A percentile compares a stretch with the other conserved stretches of the same genome.
Conservation (phyloP, 2,329 filamentous ascomycete genomes). For the Fusarium foetens region DNA sequence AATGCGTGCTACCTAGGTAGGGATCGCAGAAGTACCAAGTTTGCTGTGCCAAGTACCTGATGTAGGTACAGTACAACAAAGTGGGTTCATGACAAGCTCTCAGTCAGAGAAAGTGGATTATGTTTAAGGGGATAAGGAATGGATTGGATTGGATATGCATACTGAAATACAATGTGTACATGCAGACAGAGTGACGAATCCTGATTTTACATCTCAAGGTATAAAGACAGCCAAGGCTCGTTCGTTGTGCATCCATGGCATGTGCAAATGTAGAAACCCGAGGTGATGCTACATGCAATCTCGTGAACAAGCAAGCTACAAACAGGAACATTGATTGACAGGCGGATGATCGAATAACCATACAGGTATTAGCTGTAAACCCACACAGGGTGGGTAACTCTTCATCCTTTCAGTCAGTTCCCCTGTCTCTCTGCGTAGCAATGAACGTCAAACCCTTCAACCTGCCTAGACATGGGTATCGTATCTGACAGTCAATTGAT, state of each 20-base stretch:
- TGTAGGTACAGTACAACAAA: slow-evolving; percentile 13
- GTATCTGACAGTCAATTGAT: slow-evolving; percentile 10
- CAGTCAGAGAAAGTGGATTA: slow-evolving; percentile 23
- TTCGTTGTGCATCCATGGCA: slow-evolving; percentile 4
- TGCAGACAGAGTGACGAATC: neutral
- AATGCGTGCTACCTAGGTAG: neutral
- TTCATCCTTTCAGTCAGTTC: neutral
- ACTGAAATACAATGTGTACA: neutral
- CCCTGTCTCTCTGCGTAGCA: neutral
- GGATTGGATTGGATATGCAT: slow-evolving; percentile 6
- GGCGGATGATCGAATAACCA: slow-evolving; percentile 20
- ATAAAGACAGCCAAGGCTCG: slow-evolving; percentile 1
- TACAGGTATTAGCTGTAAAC: neutral
- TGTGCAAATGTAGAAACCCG: slow-evolving; percentile 26
- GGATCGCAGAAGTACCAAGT: neutral
- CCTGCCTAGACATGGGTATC: slow-evolving; percentile 10
- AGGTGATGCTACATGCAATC: slow-evolving; percentile 8
- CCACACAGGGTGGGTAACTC: slow-evolving; percentile 28
- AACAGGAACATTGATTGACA: slow-evolving; percentile 3
- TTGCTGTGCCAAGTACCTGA: slow-evolving; percentile 8
- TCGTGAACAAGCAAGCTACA: neutral
- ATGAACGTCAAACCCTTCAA: slow-evolving; percentile 5
- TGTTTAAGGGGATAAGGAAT: neutral
- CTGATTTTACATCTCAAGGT: neutral
- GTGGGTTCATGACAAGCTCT: slow-evolving; percentile 8